Evolutionary conservation across 805 yeast genomes (phyloP).

Genomic region (Huiozyma sinensis): DNA sequence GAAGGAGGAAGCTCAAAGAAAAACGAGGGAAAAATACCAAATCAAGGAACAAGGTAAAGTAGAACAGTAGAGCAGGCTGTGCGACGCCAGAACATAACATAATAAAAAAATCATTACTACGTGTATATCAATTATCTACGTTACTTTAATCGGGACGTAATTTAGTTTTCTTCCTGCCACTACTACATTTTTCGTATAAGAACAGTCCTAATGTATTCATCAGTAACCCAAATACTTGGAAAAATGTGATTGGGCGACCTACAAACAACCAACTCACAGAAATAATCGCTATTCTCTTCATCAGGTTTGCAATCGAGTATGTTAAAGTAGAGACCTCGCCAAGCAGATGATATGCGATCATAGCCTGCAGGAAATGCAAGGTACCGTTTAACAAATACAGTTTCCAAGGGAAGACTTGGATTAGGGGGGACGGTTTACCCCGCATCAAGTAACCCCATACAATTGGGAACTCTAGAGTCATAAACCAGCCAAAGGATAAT

Average conservation of each 20-base stretch:
- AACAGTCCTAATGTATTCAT: conserved; percentile 48
- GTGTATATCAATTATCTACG: not conserved
- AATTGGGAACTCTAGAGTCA: conserved; percentile 46
- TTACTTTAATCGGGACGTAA: conserved; percentile 5
- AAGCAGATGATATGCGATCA: conserved; percentile 69
- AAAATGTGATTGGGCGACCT: conserved; percentile 37
- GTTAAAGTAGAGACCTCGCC: conserved; percentile 78
- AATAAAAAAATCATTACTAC: not conserved
- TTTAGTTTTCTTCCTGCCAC: conserved; percentile 6
- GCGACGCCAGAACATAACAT: not conserved
- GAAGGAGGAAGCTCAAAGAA: conserved; percentile 22
- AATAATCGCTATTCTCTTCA: conserved; percentile 81
- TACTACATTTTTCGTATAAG: conserved; percentile 43
- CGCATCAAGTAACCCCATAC: conserved; percentile 13
- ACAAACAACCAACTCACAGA: conserved; percentile 62
- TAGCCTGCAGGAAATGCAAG: conserved; percentile 69
- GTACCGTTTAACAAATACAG: conserved; percentile 56
- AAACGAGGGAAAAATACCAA: conserved; percentile 18
- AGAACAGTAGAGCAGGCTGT: too few species aligned
- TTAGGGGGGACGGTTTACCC: conserved; percentile 12
- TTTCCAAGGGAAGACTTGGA: conserved; percentile 33
- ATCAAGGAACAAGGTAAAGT: not conserved
- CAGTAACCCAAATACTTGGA: conserved; percentile 40
- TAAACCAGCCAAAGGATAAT: conserved; percentile 65
- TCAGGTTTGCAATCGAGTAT: conserved; percentile 76